These are phyloP conservation scores for Colletotrichum salicis DNA, from an alignment of 2,329 filamentous ascomycete species.

Conservation along the genomic window DNA sequence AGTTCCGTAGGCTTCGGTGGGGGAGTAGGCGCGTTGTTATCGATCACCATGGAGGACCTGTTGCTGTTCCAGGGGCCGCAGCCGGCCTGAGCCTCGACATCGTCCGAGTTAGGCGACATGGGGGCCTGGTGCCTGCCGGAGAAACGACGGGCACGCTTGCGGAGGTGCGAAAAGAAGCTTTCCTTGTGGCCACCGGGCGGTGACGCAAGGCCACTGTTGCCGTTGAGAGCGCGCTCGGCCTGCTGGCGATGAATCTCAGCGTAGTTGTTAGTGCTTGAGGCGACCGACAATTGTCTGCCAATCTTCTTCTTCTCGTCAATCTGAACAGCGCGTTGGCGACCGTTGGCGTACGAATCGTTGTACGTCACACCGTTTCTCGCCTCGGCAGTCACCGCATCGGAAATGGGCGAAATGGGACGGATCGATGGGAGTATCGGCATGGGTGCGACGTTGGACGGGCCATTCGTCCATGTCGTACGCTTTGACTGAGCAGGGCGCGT, in stretches of 20 bases:
- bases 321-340: constrained; percentile 48
- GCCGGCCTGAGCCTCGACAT: constrained; percentile 91
- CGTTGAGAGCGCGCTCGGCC: constrained; percentile 89
- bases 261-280: constrained; percentile 93
- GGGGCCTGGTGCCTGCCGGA: constrained; percentile 90
- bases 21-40: constrained; percentile 62
- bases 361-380: constrained; percentile 73
- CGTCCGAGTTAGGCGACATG: constrained; percentile 81
- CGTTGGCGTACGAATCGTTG: constrained; percentile 53
- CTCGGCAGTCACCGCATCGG: constrained; percentile 90
- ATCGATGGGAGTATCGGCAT: constrained; percentile 98
- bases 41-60: constrained; percentile 83
- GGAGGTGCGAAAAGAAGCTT: constrained; percentile 96
- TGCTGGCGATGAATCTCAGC: constrained; percentile 89
- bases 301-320: constrained; percentile 84
- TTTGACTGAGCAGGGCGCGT: constrained; percentile 72
- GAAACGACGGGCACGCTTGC: constrained; percentile 90
- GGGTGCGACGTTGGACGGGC: constrained; percentile 80
- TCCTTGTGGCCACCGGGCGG: constrained; percentile 86
- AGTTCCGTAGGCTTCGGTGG: constrained; percentile 62
- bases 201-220: constrained; percentile 78
- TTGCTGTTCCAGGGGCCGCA: constrained; percentile 91
- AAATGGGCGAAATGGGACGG: constrained; percentile 93
- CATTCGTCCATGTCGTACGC: constrained; percentile 93
- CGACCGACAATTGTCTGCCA: constrained; percentile 90